Evolutionary conservation across 495 filamentous ascomycete species (phyloP), one percentile per base, ranked within the genome.

Genomic region (Xylaria scruposa): DNA sequence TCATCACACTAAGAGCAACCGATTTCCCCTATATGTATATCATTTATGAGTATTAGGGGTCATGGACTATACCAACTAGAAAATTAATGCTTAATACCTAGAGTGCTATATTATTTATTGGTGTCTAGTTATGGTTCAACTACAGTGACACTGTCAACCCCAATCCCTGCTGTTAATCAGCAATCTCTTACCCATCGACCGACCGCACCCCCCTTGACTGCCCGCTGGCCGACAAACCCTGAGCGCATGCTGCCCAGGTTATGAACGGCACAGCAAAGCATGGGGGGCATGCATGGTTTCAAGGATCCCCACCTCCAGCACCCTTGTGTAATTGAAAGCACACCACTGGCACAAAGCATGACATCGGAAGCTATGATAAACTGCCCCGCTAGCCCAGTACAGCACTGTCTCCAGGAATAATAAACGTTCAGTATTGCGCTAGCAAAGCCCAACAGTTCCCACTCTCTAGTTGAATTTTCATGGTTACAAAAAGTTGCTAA

Each of bases 181-280:
- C 29, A 60, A 60, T 60, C 58, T 38, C 58, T 38, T 19, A 60
- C 58, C 58, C 33, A 26, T 38, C 24, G 17, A 10, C 56, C 38
- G 10, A 42, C 38, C 1, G 36, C 7, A 6, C 36, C 36, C 8
- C 38, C 60, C 60, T 26, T 13, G 4, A 15, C 8, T 15, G 33
- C 60, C 60, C 21, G 60, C 60, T 42, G n/a, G 60, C 60, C 60
- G 38, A 44, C 60, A 62, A 44, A 62, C 60, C 60, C 38, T 62
- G 60, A 36, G 60, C 60, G 38, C 38, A 60, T 42, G 42, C 60
- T 62, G 24, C 60, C 60, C 38, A 60, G 33, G 33, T 12, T 42
- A 24, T 38, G 60, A 40, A 44, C 60, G 38, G 60, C 36, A 62
- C 60, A 62, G 36, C 21, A 62, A 4, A 15, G 38, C 33, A 29